phyloP scores from a whole-genome alignment of 2,329 filamentous ascomycete species.

The Purpureocillium takamizusanense region DNA sequence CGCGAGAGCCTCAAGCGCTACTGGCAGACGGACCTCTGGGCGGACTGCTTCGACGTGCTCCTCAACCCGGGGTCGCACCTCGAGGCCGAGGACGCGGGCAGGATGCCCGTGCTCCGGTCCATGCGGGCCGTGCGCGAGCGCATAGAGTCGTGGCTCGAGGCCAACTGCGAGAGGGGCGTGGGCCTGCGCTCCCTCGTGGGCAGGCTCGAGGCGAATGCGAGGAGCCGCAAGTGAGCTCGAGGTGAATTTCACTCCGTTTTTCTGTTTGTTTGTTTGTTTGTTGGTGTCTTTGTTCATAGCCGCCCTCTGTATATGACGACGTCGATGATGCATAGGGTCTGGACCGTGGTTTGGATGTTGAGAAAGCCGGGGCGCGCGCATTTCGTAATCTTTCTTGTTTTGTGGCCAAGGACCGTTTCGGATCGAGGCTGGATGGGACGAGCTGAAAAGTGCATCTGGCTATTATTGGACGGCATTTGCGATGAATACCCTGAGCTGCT shows the following conservation, averaged over 20 bases:
- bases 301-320: too few species aligned
- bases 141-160: constrained; percentile 80
- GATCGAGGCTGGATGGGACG: too few species aligned
- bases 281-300: too few species aligned
- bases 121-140: constrained; percentile 60
- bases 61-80: constrained; percentile 68
- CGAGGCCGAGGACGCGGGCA: constrained; percentile 54
- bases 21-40: constrained; percentile 93
- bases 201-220: constrained; percentile 47
- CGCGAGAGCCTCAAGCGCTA: constrained; percentile 84
- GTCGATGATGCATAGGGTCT: too few species aligned
- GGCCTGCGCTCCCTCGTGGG: constrained; percentile 61
- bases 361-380: too few species aligned
- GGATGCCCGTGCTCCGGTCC: constrained; percentile 63
- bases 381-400: too few species aligned
- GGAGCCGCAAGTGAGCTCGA: constrained; percentile 18
- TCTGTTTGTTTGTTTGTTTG: neutral
- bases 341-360: too few species aligned
- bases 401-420: too few species aligned
- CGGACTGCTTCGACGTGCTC: constrained; percentile 70
- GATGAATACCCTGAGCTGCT: neutral
- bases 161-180: constrained; percentile 72
- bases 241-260: neutral
- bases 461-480: neutral
- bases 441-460: too few species aligned